Evolutionary conservation across 2,329 filamentous ascomycete species (phyloP).

Genomic region (Tolypocladium guangdongense): DNA sequence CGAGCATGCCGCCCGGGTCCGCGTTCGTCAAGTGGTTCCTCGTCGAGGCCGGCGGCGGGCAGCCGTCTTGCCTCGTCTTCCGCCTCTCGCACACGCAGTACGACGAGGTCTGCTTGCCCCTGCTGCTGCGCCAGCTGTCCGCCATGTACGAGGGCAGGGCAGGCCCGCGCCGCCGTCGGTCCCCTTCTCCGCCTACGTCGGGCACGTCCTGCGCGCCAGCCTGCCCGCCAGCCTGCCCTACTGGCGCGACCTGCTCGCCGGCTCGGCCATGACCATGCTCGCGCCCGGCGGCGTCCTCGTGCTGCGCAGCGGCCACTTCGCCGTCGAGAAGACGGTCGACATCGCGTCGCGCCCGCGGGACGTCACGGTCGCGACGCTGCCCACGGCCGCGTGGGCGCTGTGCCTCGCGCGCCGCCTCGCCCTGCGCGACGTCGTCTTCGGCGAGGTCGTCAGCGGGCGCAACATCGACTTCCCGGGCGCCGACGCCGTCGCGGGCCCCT

Average conservation of each 20-base stretch:
- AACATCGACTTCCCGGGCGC: slow-evolving; percentile 44
- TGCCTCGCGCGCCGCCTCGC: slow-evolving; percentile 44
- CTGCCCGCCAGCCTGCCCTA: slow-evolving; percentile 44
- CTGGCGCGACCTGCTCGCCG: slow-evolving; percentile 48
- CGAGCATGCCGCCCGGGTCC: slow-evolving; percentile 45
- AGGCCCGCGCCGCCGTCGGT: slow-evolving; percentile 18
- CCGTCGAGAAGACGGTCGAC: slow-evolving; percentile 30
- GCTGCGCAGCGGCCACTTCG: slow-evolving; percentile 25
- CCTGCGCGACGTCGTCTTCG: slow-evolving; percentile 49
- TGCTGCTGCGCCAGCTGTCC: slow-evolving; percentile 50
- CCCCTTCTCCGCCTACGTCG: slow-evolving; percentile 36
- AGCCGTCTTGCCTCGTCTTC: slow-evolving; percentile 37
- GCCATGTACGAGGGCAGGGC: slow-evolving; percentile 26
- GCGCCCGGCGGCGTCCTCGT: slow-evolving; percentile 25
- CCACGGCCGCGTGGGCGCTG: slow-evolving; percentile 57
- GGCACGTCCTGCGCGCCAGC: slow-evolving; percentile 27
- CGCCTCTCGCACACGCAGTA: slow-evolving; percentile 60
- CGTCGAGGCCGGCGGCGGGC: slow-evolving; percentile 22
- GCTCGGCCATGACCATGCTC: slow-evolving; percentile 38
- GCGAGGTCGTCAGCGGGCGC: slow-evolving; percentile 54
- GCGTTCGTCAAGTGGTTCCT: slow-evolving; percentile 50
- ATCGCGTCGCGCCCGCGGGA: slow-evolving; percentile 38
- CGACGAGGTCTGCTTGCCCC: slow-evolving; percentile 55
- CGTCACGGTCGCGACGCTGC: slow-evolving; percentile 52
- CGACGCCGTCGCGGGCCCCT: slow-evolving; percentile 51